Evolutionary conservation across 345 rosid genomes (phyloP).

Genomic region (Carallia pectinifolia): DNA sequence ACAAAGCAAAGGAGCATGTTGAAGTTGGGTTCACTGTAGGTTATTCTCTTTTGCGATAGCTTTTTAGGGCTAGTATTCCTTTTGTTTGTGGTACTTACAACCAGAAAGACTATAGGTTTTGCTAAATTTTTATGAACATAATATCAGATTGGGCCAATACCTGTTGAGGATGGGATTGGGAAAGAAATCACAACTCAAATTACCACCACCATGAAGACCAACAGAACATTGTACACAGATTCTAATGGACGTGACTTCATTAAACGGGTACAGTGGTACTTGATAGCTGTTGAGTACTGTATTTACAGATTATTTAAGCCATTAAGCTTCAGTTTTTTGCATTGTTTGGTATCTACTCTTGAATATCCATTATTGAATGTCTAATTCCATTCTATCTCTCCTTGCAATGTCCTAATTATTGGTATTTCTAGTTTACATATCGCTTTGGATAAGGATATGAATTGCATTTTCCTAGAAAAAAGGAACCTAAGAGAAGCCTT

Average conservation of each 20-base stretch:
- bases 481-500: neutral
- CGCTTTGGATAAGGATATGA: neutral
- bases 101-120: neutral
- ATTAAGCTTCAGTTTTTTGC: no score
- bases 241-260: slow-evolving; percentile 95
- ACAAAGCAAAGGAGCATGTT: slow-evolving; percentile 82
- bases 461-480: neutral
- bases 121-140: slow-evolving; percentile 16
- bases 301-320: neutral
- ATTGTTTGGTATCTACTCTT: no score
- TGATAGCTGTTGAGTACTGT: neutral
- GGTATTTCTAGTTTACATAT: neutral
- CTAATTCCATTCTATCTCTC: no score
- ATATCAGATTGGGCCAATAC: slow-evolving; percentile 87
- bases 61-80: neutral
- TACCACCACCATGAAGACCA: slow-evolving; percentile 73
- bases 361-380: no score
- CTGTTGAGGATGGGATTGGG: slow-evolving; percentile 79
- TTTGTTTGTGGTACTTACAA: neutral
- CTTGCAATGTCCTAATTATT: neutral
- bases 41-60: slow-evolving; percentile 15
- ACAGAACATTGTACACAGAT: slow-evolving; percentile 79
- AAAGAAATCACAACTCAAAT: slow-evolving; percentile 76
- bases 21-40: slow-evolving; percentile 92
- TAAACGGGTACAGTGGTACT: slow-evolving; percentile 58